Evolutionary conservation across 2,329 filamentous ascomycete species (phyloP).

Genomic region (Aspergillus pseudoviridinutans): DNA sequence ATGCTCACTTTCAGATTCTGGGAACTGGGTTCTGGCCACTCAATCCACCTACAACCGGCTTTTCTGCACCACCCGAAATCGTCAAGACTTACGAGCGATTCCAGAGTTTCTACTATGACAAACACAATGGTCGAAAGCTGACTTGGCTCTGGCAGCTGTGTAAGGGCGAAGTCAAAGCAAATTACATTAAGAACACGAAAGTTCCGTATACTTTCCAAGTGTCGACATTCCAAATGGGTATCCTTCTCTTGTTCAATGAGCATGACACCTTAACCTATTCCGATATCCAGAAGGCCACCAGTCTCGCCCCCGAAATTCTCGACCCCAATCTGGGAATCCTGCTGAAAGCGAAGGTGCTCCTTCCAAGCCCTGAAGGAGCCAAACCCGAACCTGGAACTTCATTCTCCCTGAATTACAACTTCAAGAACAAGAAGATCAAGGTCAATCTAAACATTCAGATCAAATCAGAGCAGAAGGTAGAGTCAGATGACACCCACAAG

Average conservation of each 20-base stretch:
- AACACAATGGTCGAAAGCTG: constrained; percentile 92
- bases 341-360: constrained; percentile 86
- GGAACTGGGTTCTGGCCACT: constrained; percentile 98
- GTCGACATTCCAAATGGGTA: constrained; percentile 96
- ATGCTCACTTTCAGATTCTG: constrained; percentile 87
- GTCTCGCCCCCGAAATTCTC: constrained; percentile 73
- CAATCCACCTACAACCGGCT: constrained; percentile 78
- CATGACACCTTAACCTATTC: constrained; percentile 80
- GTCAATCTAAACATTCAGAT: constrained; percentile 94
- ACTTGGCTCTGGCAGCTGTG: constrained; percentile 98
- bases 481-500: constrained; percentile 97
- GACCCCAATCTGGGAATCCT: constrained; percentile 84
- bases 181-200: constrained; percentile 85
- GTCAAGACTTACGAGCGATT: constrained; percentile 86
- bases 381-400: constrained; percentile 74
- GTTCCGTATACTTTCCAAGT: constrained; percentile 96
- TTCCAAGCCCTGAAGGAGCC: constrained; percentile 64
- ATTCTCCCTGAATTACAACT: constrained; percentile 85
- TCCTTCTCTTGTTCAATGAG: constrained; percentile 92
- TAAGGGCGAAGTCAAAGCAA: constrained; percentile 93
- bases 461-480: constrained; percentile 93
- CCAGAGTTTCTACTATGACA: constrained; percentile 85
- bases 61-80: constrained; percentile 81
- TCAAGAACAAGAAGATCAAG: constrained; percentile 98
- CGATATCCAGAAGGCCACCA: constrained; percentile 78